Evolutionary conservation across 495 filamentous ascomycete species (phyloP).

Genomic region (Tuber calosporum): DNA sequence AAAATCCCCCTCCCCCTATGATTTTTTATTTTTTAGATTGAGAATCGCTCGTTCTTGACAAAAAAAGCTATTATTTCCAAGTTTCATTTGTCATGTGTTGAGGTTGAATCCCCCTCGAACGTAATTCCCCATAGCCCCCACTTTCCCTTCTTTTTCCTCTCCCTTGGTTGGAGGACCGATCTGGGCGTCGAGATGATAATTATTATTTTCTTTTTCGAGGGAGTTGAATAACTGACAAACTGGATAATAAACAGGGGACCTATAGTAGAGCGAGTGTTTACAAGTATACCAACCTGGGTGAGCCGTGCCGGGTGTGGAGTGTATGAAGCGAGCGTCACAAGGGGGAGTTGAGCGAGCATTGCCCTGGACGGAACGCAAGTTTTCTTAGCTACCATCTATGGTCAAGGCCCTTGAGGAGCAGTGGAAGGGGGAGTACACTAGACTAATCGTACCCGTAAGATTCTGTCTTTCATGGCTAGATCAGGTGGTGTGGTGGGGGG

Average conservation of each 20-base stretch:
- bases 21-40: no score
- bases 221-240: background rate
- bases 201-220: no score
- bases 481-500: background rate
- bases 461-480: background rate
- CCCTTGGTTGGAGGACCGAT: no score
- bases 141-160: no score
- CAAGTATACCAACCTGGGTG: background rate
- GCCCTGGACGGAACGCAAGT: background rate
- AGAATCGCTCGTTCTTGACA: no score
- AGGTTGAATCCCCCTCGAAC: no score
- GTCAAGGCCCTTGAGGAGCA: background rate
- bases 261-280: background rate
- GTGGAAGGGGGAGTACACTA: background rate
- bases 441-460: background rate
- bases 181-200: no score
- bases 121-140: no score
- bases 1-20: no score
- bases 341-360: background rate
- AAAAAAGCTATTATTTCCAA: no score
- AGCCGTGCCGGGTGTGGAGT: background rate
- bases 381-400: background rate
- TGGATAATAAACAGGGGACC: background rate
- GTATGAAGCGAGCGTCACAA: background rate
- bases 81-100: no score